These are phyloP conservation scores for Cephalotrichum gorgonifer DNA, from an alignment of 2,329 filamentous ascomycete genomes.

Conservation along the genomic window DNA sequence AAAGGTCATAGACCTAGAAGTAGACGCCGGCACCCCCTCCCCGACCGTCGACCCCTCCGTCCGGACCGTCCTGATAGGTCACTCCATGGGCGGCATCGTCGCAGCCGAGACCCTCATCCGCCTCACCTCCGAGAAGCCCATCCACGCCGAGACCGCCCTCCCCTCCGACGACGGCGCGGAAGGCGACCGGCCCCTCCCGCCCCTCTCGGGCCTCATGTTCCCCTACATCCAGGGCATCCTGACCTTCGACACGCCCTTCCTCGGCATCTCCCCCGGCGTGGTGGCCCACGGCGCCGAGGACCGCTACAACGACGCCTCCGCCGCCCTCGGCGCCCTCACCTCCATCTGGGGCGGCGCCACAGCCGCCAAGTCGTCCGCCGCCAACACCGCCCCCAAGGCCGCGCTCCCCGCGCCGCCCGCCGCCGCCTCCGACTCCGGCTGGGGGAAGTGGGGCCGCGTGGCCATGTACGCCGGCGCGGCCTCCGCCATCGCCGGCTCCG, in stretches of 20 bases:
- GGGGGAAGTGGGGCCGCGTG: constrained; percentile 76
- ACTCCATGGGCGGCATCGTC: constrained; percentile 91
- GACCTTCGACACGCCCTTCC: constrained; percentile 88
- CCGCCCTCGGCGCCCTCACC: constrained; percentile 58
- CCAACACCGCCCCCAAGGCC: not conserved
- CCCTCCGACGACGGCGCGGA: not conserved
- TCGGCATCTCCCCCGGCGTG: constrained; percentile 70
- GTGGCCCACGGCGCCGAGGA: constrained; percentile 81
- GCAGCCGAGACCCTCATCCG: constrained; percentile 78
- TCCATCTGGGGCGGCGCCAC: constrained; percentile 47
- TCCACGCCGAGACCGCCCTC: constrained; percentile 28
- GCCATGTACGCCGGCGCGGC: constrained; percentile 81
- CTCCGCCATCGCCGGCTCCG: constrained; percentile 69
- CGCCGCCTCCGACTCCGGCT: constrained; percentile 27
- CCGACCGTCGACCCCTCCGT: constrained; percentile 83
- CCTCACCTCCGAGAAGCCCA: constrained; percentile 47
- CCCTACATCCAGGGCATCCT: constrained; percentile 84
- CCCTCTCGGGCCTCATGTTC: constrained; percentile 67
- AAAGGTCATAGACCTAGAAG: constrained; percentile 89
- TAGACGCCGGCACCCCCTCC: constrained; percentile 66
- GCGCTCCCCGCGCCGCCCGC: constrained; percentile 19
- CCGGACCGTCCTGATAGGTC: constrained; percentile 70
- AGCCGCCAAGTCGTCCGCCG: not conserved
- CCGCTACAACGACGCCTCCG: constrained; percentile 66
- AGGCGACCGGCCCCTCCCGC: constrained; percentile 17